Conservation (phyloP, 345 rosid genomes). For the Eucalyptus pauciflora region DNA sequence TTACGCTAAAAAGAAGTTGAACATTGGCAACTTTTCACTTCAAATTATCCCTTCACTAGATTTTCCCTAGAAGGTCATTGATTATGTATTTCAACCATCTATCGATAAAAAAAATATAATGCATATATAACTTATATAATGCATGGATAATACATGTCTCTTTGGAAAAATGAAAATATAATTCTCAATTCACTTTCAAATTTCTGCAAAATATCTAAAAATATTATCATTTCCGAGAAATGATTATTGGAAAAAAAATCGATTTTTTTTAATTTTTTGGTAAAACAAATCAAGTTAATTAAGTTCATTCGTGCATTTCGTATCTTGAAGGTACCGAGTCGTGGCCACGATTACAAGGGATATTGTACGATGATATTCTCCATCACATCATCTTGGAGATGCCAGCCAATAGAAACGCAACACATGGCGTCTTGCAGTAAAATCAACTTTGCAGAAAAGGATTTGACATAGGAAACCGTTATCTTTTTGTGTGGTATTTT, state of each 20-base stretch:
- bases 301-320: not conserved
- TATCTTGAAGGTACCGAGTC: not conserved
- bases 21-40: too few species aligned
- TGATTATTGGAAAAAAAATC: not conserved
- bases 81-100: not conserved
- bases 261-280: too few species aligned
- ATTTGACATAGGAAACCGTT: not conserved
- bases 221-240: not conserved
- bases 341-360: not conserved
- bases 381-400: not conserved
- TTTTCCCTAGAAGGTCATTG: too few species aligned
- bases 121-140: not conserved
- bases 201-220: not conserved
- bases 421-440: not conserved
- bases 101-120: not conserved
- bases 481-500: not conserved
- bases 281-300: not conserved
- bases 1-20: too few species aligned
- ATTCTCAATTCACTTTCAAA: not conserved
- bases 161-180: too few species aligned
- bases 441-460: not conserved
- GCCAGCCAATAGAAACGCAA: not conserved
- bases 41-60: too few species aligned
- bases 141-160: not conserved
- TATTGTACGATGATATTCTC: not conserved